Base-by-base conservation (phyloP, 345 rosid species). In the Aquilaria sinensis region DNA sequence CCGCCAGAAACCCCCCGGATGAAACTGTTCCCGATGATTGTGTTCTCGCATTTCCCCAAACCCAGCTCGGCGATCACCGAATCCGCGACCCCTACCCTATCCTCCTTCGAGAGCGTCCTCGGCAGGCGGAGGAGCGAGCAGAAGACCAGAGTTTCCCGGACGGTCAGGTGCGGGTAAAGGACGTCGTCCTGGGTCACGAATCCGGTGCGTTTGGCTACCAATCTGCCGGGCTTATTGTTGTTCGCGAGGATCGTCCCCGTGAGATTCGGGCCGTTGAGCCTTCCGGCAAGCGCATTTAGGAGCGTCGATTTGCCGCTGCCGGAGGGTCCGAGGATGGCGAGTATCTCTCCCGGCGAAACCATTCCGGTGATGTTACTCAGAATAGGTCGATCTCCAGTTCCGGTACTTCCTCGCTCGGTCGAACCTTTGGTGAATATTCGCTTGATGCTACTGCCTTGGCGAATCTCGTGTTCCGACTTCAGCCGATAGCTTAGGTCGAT, bases 221-320 rank as follows among this genome's bases (percentile, higher is more conserved):
- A 83, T 65, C 79, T 86, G 0, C 78, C 60, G 23, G 74, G 69
- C 61, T 81, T 84, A 3, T 48, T 75, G 72, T 81, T 76, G 82
- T 88, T 90, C 0, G 77, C 78, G 10, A 89, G 85, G 31, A 93
- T 78, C 6, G 90, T 80, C 47, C 98, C 97, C 2, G 90, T 67
- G 70, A 84, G 76, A 1, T 73, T 72, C 31, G 72, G 56, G 2
- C 84, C 83, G 23, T 76, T 47, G 56, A 83, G 85, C 60, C 98
- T 80, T 37, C 98, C 97, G 0, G 92, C 82, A 0, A 93, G 66
- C 2, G 89, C 92, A 75, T 86, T 87, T 1, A 93, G 80, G 32
- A 93, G 74, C 33, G 98, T 85, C 1, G 98, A 93, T 69, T 93
- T 93, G 0, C 98, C 98, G 37, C 98, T 81, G n/a, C 98, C 98